Evolutionary conservation across 2,329 filamentous ascomycete species (phyloP), one percentile per base, ranked within the genome.

Genomic region (Xenoacremonium recifei): DNA sequence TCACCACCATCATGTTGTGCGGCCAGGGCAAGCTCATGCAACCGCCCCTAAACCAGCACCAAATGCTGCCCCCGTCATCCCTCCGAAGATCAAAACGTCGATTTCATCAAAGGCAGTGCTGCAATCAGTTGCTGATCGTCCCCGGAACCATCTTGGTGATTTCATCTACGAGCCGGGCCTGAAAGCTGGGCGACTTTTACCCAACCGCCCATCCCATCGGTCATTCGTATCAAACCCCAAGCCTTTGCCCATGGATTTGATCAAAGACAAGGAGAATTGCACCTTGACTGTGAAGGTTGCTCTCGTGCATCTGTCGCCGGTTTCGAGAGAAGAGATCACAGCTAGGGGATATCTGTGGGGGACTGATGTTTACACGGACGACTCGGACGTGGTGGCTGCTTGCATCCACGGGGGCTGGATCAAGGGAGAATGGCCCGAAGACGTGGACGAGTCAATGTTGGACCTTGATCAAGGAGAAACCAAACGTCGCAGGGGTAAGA

Each of bases 341-440:
- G 71, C 81, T 6, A 80, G 89, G 23, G 79, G 86, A 16, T 87
- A 88, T 6, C 65, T 99, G 0, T 99, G 92, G 91, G 93, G 93
- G 1, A 93, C 89, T 0, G 91, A 95, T 27, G 79, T 99, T 6
- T 97, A 97, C 61, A 95, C 90, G 0, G 93, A 99, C 55, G 93
- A 99, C 65, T 96, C 90, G 0, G 93, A 99, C 60, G 82, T 93
- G 1, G 78, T 99, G 18, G 92, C 90, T 0, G 91, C 92, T 3
- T 92, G 91, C 45, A 92, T 99, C 34, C 93, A 99, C 63, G 84
- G 84, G 2, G 93, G 93, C 4, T 97, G 90, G 83, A 86, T 99
- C 53, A 83, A 85, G 31, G 92, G 92, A 23, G 89, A 91, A 55
- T 96, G 91, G 86, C 74, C 82, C 4, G 82, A 90, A 6, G 85